phyloP scores from a whole-genome alignment of 2,329 filamentous ascomycete species.

The Herpotrichia juniperi region DNA sequence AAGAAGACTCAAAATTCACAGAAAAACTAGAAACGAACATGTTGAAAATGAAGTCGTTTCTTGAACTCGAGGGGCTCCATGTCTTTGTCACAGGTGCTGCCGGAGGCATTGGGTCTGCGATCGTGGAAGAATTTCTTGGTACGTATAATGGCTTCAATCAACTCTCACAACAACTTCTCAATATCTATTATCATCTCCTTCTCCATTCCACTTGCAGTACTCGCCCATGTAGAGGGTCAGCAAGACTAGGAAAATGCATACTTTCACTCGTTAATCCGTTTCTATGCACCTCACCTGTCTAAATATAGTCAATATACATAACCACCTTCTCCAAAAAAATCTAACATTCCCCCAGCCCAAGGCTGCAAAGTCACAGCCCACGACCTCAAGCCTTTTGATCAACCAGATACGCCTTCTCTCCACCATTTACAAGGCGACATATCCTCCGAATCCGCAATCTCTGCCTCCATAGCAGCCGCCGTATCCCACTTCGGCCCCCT shows the following conservation, averaged over 20 bases:
- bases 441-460: conserved; percentile 54
- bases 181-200: conserved; percentile 1
- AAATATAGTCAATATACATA: neutral
- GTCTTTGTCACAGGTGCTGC: conserved; percentile 62
- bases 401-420: conserved; percentile 44
- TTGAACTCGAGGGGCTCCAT: conserved; percentile 56
- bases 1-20: neutral
- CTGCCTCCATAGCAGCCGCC: conserved; percentile 49
- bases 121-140: conserved; percentile 61
- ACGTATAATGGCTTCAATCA: conserved; percentile 10
- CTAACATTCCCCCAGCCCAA: conserved; percentile 45
- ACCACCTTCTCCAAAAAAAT: neutral
- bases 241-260: no score
- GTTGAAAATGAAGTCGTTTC: conserved; percentile 49
- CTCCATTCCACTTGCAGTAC: no score
- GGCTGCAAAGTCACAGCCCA: conserved; percentile 62
- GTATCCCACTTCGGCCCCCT: conserved; percentile 55
- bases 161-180: neutral
- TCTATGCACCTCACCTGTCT: neutral
- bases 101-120: conserved; percentile 58
- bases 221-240: no score
- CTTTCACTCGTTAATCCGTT: no score
- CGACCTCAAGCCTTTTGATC: conserved; percentile 51
- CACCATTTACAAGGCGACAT: conserved; percentile 55
- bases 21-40: neutral